A percentile compares a stretch with the other conserved stretches of the same genome.
These are phyloP conservation scores for Solanum pimpinellifolium DNA, from an alignment of 257 asterid genomes.

Conservation along the genomic window DNA sequence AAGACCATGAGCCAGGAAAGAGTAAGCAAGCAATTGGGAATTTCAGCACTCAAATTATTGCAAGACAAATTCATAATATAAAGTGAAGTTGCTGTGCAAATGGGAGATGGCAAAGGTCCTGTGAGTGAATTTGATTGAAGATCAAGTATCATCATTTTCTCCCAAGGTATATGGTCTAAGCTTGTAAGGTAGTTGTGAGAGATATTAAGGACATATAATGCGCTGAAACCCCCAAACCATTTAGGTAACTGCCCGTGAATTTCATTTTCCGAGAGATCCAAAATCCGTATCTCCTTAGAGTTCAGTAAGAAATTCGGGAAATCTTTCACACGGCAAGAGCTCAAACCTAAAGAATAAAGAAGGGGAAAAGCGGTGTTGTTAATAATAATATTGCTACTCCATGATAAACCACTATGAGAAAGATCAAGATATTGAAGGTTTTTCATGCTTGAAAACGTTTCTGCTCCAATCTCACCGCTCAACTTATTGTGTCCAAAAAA, in stretches of 20 bases:
- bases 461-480: neutral
- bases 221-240: neutral
- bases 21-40: neutral
- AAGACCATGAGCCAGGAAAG: neutral
- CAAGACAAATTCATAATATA: neutral
- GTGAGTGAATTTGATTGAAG: neutral
- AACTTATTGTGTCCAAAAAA: neutral
- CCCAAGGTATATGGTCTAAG: neutral
- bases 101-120: neutral
- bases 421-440: neutral
- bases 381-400: neutral
- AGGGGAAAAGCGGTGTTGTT: neutral
- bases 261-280: neutral
- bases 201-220: neutral
- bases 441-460: neutral
- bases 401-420: neutral
- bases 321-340: neutral
- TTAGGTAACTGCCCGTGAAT: neutral
- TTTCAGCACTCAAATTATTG: neutral
- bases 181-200: neutral
- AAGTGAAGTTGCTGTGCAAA: neutral
- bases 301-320: neutral
- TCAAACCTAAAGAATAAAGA: rapidly evolving
- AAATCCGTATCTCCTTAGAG: rapidly evolving
- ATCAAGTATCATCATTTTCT: neutral